These are phyloP conservation scores for Eremochloa ophiuroides DNA, from an alignment of 176 grass and related monocot species.

Conservation along the genomic window DNA sequence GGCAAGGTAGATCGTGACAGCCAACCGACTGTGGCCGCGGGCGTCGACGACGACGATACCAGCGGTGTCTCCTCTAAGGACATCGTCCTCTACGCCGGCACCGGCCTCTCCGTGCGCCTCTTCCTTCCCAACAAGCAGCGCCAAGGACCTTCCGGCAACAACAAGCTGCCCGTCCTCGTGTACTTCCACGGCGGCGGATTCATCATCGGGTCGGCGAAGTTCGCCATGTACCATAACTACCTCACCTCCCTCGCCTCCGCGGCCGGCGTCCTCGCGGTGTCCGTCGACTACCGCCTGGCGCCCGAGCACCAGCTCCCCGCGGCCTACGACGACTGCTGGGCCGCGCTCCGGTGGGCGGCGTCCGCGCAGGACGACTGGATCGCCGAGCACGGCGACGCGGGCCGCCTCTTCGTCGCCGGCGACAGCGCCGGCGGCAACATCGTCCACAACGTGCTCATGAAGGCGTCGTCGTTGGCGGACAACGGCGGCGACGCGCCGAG, in stretches of 20 bases:
- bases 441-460: constrained; percentile 45
- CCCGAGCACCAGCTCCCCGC: constrained; percentile 57
- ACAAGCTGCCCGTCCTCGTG: constrained; percentile 50
- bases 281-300: constrained; percentile 46
- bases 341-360: constrained; percentile 43
- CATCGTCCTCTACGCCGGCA: constrained; percentile 40
- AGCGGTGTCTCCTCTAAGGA: constrained; percentile 66
- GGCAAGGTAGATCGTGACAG: background rate
- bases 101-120: constrained; percentile 47
- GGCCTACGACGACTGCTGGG: constrained; percentile 47
- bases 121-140: constrained; percentile 44
- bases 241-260: constrained; percentile 25
- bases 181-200: constrained; percentile 51
- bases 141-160: background rate
- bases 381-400: constrained; percentile 33
- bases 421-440: constrained; percentile 74
- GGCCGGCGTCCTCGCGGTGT: constrained; percentile 36
- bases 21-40: background rate
- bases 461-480: background rate
- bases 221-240: constrained; percentile 32
- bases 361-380: constrained; percentile 45
- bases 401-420: constrained; percentile 50
- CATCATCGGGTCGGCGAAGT: constrained; percentile 21
- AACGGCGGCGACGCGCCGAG: background rate
- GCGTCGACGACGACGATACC: constrained; percentile 18